Evolutionary conservation across 1,139 yeast species (phyloP), one percentile per base, ranked within the genome.

Genomic region (Hansenula sp.): DNA sequence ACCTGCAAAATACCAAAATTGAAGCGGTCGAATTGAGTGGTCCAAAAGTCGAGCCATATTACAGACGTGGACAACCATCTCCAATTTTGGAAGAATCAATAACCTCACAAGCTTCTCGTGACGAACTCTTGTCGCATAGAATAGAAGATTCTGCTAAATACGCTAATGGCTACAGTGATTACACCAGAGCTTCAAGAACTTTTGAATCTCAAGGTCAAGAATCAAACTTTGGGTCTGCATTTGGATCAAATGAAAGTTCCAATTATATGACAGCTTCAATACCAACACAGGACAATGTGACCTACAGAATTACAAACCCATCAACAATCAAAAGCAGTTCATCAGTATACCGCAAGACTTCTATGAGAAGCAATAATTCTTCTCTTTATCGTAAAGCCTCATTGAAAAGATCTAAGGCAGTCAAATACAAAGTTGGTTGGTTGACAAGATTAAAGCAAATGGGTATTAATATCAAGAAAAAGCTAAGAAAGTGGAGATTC

Each of bases 341-440:
- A 22, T 32, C 34, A 14, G 6, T 22, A 6, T 16, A 9, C 9
- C 28, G 32, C 7, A 7, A 18, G n/a, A 10, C 8, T 18, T 30
- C 32, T 3, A 19, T 32, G 18, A 42, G 17, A 28, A 33, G 40
- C 17, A 11, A 4, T 3, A 27, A 9, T 13, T 26, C 39, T 3
- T 14, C 56, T 2, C 20, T 52, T 21, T 51, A 40, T 19, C 40
- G 40, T 21, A 42, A 31, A n/a, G 28, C 47, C 2, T 40, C 49
- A 1, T 18, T 55, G 37, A 52, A 51, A 38, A 51, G 59, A 51
- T 46, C 55, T 2, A 46, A 47, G 29, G 59, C 59, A 13, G 42
- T 55, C 31, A 52, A 46, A 34, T 48, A 49, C 34, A 47, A 49
- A 14, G 43, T 52, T 17, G 57, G 57, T 14, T 55, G 57, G 57